Evolutionary conservation across 495 filamentous ascomycete genomes (phyloP), one percentile per base, ranked within the genome.

Genomic region (Podospora comata): DNA sequence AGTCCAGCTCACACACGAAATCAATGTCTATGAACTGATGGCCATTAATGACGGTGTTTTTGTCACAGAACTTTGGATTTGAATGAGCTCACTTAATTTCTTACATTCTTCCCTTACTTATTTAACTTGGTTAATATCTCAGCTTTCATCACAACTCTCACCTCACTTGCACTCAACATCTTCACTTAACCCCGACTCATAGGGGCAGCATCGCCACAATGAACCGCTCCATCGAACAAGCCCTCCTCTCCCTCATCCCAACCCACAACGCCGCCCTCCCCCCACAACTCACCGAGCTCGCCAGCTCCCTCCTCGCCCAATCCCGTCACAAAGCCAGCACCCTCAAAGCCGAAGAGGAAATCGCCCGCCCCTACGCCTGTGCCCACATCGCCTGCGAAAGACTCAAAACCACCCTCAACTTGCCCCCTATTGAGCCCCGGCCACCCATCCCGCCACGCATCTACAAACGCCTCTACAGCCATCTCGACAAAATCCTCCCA

Each of bases 371-470:
- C 11, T 97, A 95, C 78, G 92, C 91, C 11, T 98, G 96, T 75
- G 91, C 93, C 1, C 90, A 98, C 77, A 86, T 99, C 44, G 95
- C 95, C 54, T 97, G 94, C 79, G 91, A 93, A 77, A 86, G 93
- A 67, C 84, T 97, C 61, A 93, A 92, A 72, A 90, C 89, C 71
- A 75, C 85, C n/a, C 85, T 99, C 69, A 89, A 93, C 76, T 89
- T 99, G 44, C 94, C 94, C 6, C 86, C 87, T 2, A 89, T 97
- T 54, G 84, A 91, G 65, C 88, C 91, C 15, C 88, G 87, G 19
- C 92, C 95, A 5, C 96, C 95, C 18, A 91, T 93, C 69, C 89
- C 89, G 53, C 93, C 93, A 11, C 86, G 87, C 71, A 83, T 90
- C 32, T 99, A 98, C 80, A 91, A 91, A 72, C 91, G 91, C 72